These are phyloP conservation scores for Monosporascus sp. DNA, from an alignment of 2,329 filamentous ascomycete species.

Conservation along the genomic window DNA sequence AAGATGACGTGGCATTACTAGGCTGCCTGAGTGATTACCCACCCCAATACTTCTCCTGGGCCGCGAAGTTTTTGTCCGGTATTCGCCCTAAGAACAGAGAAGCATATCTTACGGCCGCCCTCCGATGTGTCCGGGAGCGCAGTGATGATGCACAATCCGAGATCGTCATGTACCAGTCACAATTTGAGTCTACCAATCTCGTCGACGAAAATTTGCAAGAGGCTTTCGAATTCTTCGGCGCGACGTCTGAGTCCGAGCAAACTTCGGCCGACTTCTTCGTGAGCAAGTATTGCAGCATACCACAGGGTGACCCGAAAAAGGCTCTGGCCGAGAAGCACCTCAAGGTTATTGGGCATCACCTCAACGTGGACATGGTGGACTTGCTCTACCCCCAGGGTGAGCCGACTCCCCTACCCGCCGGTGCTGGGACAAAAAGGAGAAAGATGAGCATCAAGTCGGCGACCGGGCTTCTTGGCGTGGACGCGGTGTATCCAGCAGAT, in stretches of 20 bases:
- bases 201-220: conserved; percentile 11
- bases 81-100: conserved; percentile 19
- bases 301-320: conserved; percentile 6
- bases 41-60: conserved; percentile 22
- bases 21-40: conserved; percentile 23
- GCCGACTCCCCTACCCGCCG: conserved; percentile 1
- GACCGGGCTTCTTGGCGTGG: conserved; percentile 18
- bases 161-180: conserved; percentile 23
- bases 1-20: conserved; percentile 17
- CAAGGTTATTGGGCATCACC: conserved; percentile 17
- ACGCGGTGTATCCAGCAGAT: conserved; percentile 19
- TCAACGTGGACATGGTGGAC: conserved; percentile 17
- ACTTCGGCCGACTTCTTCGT: conserved; percentile 13
- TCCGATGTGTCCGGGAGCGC: conserved; percentile 19
- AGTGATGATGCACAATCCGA: conserved; percentile 18
- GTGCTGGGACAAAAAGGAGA: conserved; percentile 3
- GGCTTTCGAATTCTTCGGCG: conserved; percentile 20
- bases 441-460: conserved; percentile 21
- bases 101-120: conserved; percentile 20
- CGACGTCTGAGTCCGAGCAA: conserved; percentile 1
- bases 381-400: conserved; percentile 8
- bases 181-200: conserved; percentile 16
- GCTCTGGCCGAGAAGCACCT: conserved; percentile 17
- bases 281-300: conserved; percentile 13
- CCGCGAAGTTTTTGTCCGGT: conserved; percentile 19